Percentiles rank a stretch among this genome's conserved stretches.
Evolutionary conservation across 2,329 filamentous ascomycete genomes (phyloP).

Genomic region (Claviceps sorghi): DNA sequence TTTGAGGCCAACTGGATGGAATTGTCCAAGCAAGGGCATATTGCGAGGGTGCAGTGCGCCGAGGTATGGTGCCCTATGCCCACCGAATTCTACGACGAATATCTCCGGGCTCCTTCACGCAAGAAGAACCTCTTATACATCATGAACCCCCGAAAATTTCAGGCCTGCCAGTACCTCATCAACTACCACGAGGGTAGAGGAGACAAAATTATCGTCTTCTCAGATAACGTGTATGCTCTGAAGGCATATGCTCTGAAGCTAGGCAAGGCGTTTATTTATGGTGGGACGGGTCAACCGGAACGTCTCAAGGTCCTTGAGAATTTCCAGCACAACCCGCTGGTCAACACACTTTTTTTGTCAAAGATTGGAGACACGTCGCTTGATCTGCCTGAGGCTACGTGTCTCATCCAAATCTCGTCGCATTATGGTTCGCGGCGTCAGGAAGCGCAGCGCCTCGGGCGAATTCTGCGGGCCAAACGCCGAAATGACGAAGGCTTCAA

Average conservation of each 20-base stretch:
- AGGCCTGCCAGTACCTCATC: slow-evolving; percentile 95
- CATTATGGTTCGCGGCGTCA: slow-evolving; percentile 95
- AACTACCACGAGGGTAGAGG: slow-evolving; percentile 90
- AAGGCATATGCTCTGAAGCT: slow-evolving; percentile 73
- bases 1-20: slow-evolving; percentile 99
- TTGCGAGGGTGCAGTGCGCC: slow-evolving; percentile 91
- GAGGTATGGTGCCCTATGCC: slow-evolving; percentile 99
- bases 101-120: slow-evolving; percentile 52
- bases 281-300: slow-evolving; percentile 72
- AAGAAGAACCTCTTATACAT: slow-evolving; percentile 55
- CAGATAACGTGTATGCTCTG: slow-evolving; percentile 89
- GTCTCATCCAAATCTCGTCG: slow-evolving; percentile 91
- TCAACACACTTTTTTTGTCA: slow-evolving; percentile 88
- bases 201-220: slow-evolving; percentile 97
- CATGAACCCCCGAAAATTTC: slow-evolving; percentile 96
- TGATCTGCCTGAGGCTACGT: slow-evolving; percentile 90
- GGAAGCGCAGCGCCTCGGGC: slow-evolving; percentile 83
- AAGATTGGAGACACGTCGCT: slow-evolving; percentile 99
- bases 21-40: slow-evolving; percentile 88
- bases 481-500: slow-evolving; percentile 98
- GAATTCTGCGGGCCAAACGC: slow-evolving; percentile 87
- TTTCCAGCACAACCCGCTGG: slow-evolving; percentile 79
- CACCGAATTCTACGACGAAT: slow-evolving; percentile 93
- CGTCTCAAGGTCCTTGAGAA: slow-evolving; percentile 80
- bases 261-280: slow-evolving; percentile 80